These are phyloP conservation scores for Ustilago tritici DNA, from an alignment of 1,284 basidiomycete genomes.

Conservation along the genomic window DNA sequence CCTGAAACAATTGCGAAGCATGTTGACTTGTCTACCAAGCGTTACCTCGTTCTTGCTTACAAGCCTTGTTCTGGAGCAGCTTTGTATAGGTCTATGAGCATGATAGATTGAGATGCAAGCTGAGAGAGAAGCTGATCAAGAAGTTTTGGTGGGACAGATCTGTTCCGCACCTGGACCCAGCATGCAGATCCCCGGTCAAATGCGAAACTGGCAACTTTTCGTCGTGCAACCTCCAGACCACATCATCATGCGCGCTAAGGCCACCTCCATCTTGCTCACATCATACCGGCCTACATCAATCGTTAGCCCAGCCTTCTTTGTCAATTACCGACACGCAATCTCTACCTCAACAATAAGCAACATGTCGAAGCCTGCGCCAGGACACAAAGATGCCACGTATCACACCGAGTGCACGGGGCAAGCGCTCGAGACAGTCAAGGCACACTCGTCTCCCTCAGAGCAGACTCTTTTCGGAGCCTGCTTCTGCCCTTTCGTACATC, in stretches of 20 bases:
- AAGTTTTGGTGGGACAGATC: no score
- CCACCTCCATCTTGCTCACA: not conserved
- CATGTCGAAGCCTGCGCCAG: conserved; percentile 48
- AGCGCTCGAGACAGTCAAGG: conserved; percentile 74
- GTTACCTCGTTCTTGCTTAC: not conserved
- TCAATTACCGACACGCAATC: not conserved
- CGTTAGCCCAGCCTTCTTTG: not conserved
- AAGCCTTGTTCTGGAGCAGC: not conserved
- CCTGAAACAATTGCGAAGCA: conserved; percentile 19
- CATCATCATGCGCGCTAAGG: conserved; percentile 11
- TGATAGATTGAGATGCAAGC: conserved; percentile 2
- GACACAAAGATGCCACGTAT: conserved; percentile 50
- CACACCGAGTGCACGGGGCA: conserved; percentile 73
- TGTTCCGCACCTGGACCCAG: conserved; percentile 20
- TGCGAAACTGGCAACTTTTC: not conserved
- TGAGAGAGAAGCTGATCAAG: not conserved
- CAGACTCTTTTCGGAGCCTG: conserved; percentile 77
- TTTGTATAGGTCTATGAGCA: not conserved
- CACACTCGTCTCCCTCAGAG: conserved; percentile 71
- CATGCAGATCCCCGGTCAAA: conserved; percentile 4
- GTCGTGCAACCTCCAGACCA: conserved; percentile 21
- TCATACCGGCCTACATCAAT: not conserved
- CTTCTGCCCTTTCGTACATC: conserved; percentile 80
- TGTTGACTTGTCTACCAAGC: not conserved
- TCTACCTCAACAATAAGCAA: conserved; percentile 9